Percentiles rank a stretch among this genome's conserved stretches.
phyloP scores from a whole-genome alignment of 768 basidiomycete species.

The Tulasnella sp. region DNA sequence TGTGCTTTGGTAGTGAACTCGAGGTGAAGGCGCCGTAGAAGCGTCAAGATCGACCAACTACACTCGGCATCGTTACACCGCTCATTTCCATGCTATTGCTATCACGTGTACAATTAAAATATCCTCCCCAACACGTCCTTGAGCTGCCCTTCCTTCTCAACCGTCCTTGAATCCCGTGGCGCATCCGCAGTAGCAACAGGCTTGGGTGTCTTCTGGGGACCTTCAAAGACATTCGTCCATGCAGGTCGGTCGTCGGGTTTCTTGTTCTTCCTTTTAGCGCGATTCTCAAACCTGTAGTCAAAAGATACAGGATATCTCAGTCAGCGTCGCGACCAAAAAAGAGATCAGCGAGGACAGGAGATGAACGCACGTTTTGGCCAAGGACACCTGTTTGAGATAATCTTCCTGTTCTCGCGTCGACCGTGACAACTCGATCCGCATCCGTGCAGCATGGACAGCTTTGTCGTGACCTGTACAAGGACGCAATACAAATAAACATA shows the following conservation, averaged over 20 bases:
- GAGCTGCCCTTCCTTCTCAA: neutral
- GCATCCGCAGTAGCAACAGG: slow-evolving; percentile 14
- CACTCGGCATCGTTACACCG: neutral
- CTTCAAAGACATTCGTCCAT: slow-evolving; percentile 30
- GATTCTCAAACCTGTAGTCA: neutral
- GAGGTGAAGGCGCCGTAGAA: neutral
- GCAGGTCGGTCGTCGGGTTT: neutral
- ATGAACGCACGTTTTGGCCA: slow-evolving; percentile 39
- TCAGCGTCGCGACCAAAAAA: neutral
- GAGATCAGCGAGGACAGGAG: neutral
- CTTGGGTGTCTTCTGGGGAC: slow-evolving; percentile 32
- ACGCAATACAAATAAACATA: neutral
- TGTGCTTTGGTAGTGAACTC: neutral
- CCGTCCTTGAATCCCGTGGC: neutral
- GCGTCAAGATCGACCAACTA: neutral
- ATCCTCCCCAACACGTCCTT: slow-evolving; percentile 9
- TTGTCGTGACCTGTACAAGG: slow-evolving; percentile 84
- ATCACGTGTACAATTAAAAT: neutral
- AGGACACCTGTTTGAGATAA: slow-evolving; percentile 89
- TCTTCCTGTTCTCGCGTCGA: slow-evolving; percentile 84
- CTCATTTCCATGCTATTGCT: neutral
- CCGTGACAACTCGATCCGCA: slow-evolving; percentile 87
- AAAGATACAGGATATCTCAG: neutral
- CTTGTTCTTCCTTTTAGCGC: slow-evolving; percentile 37
- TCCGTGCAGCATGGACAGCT: slow-evolving; percentile 61